phyloP scores from a whole-genome alignment of 805 yeast genomes.

The Wickerhamiella qilinensis region DNA sequence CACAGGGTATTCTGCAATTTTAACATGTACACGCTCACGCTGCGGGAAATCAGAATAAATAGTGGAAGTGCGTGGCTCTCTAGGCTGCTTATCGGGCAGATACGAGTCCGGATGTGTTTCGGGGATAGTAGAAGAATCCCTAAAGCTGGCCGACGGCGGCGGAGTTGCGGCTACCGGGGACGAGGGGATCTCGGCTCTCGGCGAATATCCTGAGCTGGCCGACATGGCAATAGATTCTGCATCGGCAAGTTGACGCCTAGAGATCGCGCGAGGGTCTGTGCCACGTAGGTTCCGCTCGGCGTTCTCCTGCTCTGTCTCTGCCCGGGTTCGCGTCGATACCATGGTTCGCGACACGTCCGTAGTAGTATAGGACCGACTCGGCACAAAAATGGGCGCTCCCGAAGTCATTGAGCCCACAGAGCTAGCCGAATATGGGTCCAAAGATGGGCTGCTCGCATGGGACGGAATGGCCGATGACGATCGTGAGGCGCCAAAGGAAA shows the following conservation, averaged over 20 bases:
- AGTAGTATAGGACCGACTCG: slow-evolving; percentile 2
- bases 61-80: background rate
- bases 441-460: background rate
- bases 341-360: slow-evolving; percentile 4
- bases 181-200: background rate
- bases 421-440: slow-evolving; percentile 6
- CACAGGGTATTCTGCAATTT: slow-evolving; percentile 72
- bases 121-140: too few relatives aligned
- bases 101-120: too few relatives aligned
- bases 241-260: background rate
- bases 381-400: slow-evolving; percentile 17
- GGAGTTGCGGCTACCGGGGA: slow-evolving; percentile 4
- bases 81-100: too few relatives aligned
- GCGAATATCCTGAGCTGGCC: background rate
- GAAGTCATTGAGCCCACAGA: slow-evolving; percentile 27
- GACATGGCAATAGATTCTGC: background rate
- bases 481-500: background rate
- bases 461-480: background rate
- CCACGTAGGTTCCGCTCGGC: background rate
- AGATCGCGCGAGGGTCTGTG: background rate
- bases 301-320: background rate
- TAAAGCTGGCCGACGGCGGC: background rate
- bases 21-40: slow-evolving; percentile 21
- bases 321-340: slow-evolving; percentile 3
- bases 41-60: background rate